These are phyloP conservation scores for Colletotrichum noveboracense DNA, from an alignment of 2,329 filamentous ascomycete species.

Conservation along the genomic window DNA sequence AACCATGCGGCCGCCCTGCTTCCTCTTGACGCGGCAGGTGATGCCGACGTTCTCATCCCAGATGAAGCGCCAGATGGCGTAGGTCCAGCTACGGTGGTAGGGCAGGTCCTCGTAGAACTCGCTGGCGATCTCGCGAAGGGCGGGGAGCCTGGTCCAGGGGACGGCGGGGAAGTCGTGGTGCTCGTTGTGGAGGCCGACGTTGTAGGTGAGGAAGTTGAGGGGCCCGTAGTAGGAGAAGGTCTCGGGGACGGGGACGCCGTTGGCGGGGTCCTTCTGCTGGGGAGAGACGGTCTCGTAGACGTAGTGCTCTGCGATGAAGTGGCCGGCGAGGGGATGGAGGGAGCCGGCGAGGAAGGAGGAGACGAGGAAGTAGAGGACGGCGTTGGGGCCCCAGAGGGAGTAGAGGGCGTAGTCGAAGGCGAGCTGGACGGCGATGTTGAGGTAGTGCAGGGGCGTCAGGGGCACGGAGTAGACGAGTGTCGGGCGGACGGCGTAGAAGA, in stretches of 20 bases:
- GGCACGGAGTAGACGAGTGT: conserved; percentile 93
- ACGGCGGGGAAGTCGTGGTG: conserved; percentile 98
- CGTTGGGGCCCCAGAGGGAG: conserved; percentile 61
- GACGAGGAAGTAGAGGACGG: conserved; percentile 82
- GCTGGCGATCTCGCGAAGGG: conserved; percentile 77
- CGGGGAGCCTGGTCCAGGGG: conserved; percentile 87
- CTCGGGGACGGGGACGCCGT: conserved; percentile 77
- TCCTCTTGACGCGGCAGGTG: conserved; percentile 91
- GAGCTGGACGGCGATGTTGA: conserved; percentile 82
- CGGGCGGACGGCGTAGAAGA: conserved; percentile 96
- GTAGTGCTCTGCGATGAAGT: conserved; percentile 99
- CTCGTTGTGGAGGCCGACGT: conserved; percentile 97
- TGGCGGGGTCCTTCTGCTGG: conserved; percentile 60
- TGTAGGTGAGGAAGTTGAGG: conserved; percentile 92
- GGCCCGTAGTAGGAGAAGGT: conserved; percentile 97
- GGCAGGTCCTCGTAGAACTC: conserved; percentile 94
- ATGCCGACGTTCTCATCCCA: conserved; percentile 88
- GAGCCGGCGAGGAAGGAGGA: conserved; percentile 94
- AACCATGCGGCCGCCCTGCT: conserved; percentile 72
- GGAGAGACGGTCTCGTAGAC: conserved; percentile 72
- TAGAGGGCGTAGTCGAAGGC: conserved; percentile 78
- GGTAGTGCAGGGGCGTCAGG: conserved; percentile 81
- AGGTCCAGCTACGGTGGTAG: conserved; percentile 86
- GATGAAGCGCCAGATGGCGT: conserved; percentile 96
- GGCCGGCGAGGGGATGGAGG: conserved; percentile 91